Percentiles rank a stretch among this genome's conserved stretches.
Evolutionary conservation across 495 filamentous ascomycete species (phyloP).

Genomic region (Hypoxylon fragiforme): DNA sequence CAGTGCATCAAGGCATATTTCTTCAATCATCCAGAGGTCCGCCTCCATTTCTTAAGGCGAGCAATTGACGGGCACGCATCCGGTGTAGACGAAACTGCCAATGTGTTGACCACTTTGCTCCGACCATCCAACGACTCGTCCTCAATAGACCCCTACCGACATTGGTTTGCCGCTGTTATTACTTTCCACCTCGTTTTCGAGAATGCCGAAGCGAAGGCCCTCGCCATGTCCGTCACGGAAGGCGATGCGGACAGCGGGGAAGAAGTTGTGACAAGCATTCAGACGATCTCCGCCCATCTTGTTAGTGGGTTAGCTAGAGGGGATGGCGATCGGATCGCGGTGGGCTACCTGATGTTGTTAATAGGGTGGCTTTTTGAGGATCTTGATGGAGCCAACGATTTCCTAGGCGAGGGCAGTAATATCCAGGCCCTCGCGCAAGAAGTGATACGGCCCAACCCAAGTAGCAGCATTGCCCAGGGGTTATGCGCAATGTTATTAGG

Average conservation of each 20-base stretch:
- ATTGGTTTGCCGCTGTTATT: constrained; percentile 90
- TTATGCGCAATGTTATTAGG: constrained; percentile 83
- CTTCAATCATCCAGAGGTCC: constrained; percentile 73
- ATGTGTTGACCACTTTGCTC: constrained; percentile 82
- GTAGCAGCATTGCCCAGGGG: constrained; percentile 71
- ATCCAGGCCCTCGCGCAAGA: constrained; percentile 79
- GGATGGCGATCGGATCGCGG: constrained; percentile 78
- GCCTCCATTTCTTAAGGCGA: constrained; percentile 79
- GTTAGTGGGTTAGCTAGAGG: constrained; percentile 71
- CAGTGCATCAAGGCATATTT: constrained; percentile 94
- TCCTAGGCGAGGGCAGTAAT: constrained; percentile 92
- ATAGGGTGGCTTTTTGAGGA: constrained; percentile 94
- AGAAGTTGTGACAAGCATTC: constrained; percentile 93
- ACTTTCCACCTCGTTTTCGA: constrained; percentile 89
- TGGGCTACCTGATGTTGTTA: constrained; percentile 92
- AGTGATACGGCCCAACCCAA: constrained; percentile 59
- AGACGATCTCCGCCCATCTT: constrained; percentile 80
- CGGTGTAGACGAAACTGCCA: constrained; percentile 83
- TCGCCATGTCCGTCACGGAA: constrained; percentile 81
- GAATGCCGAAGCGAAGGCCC: constrained; percentile 73
- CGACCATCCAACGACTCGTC: constrained; percentile 59
- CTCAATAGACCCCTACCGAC: constrained; percentile 80
- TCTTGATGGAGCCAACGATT: constrained; percentile 86
- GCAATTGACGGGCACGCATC: constrained; percentile 86
- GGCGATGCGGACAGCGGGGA: constrained; percentile 89